Evolutionary conservation across 2,329 filamentous ascomycete genomes (phyloP).

Genomic region (Ramularia collo-cygni): DNA sequence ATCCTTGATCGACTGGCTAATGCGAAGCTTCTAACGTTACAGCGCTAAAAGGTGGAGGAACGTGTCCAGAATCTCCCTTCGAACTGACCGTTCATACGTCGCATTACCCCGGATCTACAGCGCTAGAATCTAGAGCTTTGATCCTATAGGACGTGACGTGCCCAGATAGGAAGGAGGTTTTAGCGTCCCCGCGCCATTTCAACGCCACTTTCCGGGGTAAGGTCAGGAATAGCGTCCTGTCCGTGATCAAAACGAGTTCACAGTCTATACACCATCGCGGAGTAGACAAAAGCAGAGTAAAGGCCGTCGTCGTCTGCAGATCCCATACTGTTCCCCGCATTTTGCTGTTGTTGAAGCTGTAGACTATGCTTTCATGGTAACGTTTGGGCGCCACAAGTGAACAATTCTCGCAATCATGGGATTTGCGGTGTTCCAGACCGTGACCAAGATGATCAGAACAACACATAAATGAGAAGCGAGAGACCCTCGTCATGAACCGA

Average conservation of each 20-base stretch:
- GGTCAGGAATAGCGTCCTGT: background rate
- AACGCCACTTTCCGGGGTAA: background rate
- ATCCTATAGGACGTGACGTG: background rate
- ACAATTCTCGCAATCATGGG: background rate
- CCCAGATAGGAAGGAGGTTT: background rate
- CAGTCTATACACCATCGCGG: background rate
- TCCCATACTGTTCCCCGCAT: background rate
- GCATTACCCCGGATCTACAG: constrained; percentile 1
- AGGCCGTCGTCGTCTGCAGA: background rate
- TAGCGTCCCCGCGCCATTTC: background rate
- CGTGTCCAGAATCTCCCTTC: no score
- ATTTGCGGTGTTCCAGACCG: background rate
- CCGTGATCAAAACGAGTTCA: background rate
- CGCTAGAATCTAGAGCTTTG: background rate
- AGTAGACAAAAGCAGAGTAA: background rate
- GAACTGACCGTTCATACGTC: no score
- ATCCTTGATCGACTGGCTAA: no score
- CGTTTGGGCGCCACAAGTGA: background rate
- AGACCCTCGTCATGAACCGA: background rate
- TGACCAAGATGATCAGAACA: background rate
- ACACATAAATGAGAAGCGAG: background rate
- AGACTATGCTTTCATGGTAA: background rate
- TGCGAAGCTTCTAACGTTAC: no score
- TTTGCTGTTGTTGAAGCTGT: background rate
- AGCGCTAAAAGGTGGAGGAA: no score